Evolutionary conservation across 352 stramenopile species (phyloP).

Genomic region (Phytophthora pseudosyringae): DNA sequence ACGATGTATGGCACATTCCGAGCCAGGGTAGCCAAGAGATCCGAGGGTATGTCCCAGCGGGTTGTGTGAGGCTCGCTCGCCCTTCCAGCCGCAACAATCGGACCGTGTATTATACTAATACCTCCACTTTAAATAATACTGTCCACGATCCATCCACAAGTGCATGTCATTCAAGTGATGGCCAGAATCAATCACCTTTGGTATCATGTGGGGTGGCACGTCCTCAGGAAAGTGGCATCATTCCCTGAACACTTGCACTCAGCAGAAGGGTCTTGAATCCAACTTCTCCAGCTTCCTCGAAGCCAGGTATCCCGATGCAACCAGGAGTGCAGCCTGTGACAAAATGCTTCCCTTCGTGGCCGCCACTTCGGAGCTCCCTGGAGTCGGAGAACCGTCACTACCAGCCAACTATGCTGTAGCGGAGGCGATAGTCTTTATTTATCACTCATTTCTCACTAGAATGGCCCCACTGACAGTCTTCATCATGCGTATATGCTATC

Average conservation of each 20-base stretch:
- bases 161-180: constrained; percentile 10
- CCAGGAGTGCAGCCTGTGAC: constrained; percentile 16
- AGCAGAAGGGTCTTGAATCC: neutral
- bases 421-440: constrained; percentile 8
- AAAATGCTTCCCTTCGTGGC: constrained; percentile 11
- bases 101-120: neutral
- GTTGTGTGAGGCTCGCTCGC: constrained; percentile 23
- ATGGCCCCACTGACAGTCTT: no score
- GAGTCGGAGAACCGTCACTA: neutral
- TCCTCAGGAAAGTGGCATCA: constrained; percentile 7
- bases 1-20: constrained; percentile 20
- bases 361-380: no score
- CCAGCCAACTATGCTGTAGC: neutral
- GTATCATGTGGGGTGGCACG: neutral
- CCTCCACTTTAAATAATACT: neutral
- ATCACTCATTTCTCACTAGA: no score
- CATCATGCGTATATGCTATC: neutral
- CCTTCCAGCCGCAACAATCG: constrained; percentile 21
- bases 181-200: constrained; percentile 20
- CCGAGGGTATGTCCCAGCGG: constrained; percentile 23
- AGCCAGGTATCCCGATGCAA: constrained; percentile 11
- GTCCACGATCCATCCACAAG: constrained; percentile 9
- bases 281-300: constrained; percentile 1
- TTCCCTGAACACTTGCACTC: constrained; percentile 10
- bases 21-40: constrained; percentile 15